Evolutionary conservation across 1,139 yeast genomes (phyloP), one percentile per base, ranked within the genome.

Genomic region (Zygoascus meyerae): DNA sequence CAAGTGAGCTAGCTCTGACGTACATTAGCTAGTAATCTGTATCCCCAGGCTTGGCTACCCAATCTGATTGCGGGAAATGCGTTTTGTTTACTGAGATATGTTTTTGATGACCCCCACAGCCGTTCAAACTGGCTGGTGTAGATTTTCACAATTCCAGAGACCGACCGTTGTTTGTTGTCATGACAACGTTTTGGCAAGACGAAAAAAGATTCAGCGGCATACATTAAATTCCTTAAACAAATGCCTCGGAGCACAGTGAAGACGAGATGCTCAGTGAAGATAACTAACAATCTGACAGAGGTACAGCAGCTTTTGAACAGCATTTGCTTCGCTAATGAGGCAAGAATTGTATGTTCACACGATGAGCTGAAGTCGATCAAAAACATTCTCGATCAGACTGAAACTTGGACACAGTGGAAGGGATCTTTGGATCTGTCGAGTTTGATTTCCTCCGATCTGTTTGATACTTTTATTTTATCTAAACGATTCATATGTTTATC

Each of bases 171-270:
- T n/a, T 5, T 21, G 26, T 21, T 21, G 26, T 7, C 26, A 21
- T 21, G 26, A 7, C 26, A 21, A 21, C 26, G 7, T 21, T 21
- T 21, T 21, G 4, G 95, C 46, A 90, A 68, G 31, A 70, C 5
- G 84, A 75, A 58, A 78, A 87, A n/a, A 87, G 82, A 61, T 92
- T 92, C 45, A 74, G 72, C 55, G 80, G 68, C 69, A 81, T 67
- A 3, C 61, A 71, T 16, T 36, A 48, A 44, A 47, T 54, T 48
- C 35, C 16, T 10, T 5, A 34, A 30, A 26, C 34, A 14, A 18
- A 38, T 29, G 33, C 28, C 17, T 10, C 5, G 9, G 11, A 14
- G 33, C 33, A 9, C 34, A 12, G 29, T 29, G 5, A 35, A 21
- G 12, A 14, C 29, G 12, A 18, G 29, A 4, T 35, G 39, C 15